Evolutionary conservation across 1,284 basidiomycete genomes (phyloP).

Genomic region (Exobasidium rhododendri): DNA sequence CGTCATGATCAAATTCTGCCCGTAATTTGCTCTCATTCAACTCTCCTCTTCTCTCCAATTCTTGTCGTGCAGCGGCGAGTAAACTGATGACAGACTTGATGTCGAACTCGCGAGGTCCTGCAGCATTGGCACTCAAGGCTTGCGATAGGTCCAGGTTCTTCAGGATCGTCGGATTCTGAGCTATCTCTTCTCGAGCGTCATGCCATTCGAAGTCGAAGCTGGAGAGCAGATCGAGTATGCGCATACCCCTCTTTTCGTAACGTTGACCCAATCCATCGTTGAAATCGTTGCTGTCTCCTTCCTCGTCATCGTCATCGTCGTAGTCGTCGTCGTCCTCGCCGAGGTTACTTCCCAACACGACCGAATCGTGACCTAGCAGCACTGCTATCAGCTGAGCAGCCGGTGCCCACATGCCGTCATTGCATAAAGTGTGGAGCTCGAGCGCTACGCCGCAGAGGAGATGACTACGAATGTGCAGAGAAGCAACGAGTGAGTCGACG

Average conservation of each 20-base stretch:
- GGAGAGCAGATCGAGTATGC: conserved; percentile 82
- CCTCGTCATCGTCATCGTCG: conserved; percentile 26
- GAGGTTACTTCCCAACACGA: conserved; percentile 20
- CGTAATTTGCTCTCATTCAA: conserved; percentile 30
- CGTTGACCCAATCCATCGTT: not conserved
- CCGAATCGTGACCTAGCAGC: conserved; percentile 38
- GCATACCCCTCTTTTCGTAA: conserved; percentile 63
- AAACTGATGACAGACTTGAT: conserved; percentile 63
- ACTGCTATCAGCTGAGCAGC: conserved; percentile 45
- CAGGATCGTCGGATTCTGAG: conserved; percentile 65
- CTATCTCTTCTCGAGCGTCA: conserved; percentile 60
- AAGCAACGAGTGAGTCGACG: conserved; percentile 70
- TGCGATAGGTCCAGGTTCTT: conserved; percentile 69
- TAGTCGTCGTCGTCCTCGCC: conserved; percentile 21
- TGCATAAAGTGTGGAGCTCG: conserved; percentile 81
- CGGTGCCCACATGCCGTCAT: conserved; percentile 60
- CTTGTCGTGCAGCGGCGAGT: conserved; percentile 25
- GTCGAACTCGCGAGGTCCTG: conserved; percentile 74
- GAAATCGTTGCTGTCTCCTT: not conserved
- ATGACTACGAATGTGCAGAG: conserved; percentile 77
- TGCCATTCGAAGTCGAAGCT: conserved; percentile 83
- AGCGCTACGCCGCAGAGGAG: conserved; percentile 82
- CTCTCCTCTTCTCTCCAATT: conserved; percentile 37
- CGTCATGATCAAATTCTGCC: conserved; percentile 43
- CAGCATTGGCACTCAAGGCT: conserved; percentile 69